Percentiles rank a stretch among this genome's conserved stretches.
phyloP scores from a whole-genome alignment of 495 filamentous ascomycete species.

The Podospora didyma region DNA sequence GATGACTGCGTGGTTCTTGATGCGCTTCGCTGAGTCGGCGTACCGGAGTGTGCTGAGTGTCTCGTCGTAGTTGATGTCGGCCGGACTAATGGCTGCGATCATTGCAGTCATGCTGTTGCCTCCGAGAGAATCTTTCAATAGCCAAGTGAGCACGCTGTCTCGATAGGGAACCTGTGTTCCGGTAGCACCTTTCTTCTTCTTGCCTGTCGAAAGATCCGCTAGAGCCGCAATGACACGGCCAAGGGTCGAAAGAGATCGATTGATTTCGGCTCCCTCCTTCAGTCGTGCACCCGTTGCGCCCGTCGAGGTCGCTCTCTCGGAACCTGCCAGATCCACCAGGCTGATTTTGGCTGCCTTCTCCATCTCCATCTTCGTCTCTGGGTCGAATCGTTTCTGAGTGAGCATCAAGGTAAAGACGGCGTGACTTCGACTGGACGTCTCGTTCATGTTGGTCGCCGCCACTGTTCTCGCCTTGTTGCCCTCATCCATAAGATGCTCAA shows the following conservation, averaged over 20 bases:
- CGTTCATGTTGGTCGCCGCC: slow-evolving; percentile 99
- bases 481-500: slow-evolving; percentile 98
- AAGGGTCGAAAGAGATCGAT: slow-evolving; percentile 90
- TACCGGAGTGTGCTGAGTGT: slow-evolving; percentile 93
- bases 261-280: slow-evolving; percentile 99
- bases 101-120: slow-evolving; percentile 99
- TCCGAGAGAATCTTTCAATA: slow-evolving; percentile 94
- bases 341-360: slow-evolving; percentile 98
- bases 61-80: slow-evolving; percentile 99
- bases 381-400: slow-evolving; percentile 89
- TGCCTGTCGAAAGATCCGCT: slow-evolving; percentile 82
- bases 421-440: slow-evolving; percentile 96
- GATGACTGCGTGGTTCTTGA: slow-evolving; percentile 99
- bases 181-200: slow-evolving; percentile 61
- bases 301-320: slow-evolving; percentile 92
- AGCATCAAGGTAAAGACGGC: slow-evolving; percentile 97
- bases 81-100: slow-evolving; percentile 98
- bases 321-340: slow-evolving; percentile 95
- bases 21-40: slow-evolving; percentile 95
- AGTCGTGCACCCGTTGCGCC: slow-evolving; percentile 92
- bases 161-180: slow-evolving; percentile 88
- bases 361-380: slow-evolving; percentile 90
- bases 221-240: slow-evolving; percentile 97
- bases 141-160: slow-evolving; percentile 95
- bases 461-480: slow-evolving; percentile 98